phyloP scores from a whole-genome alignment of 1,139 yeast genomes.

The Blastobotrys arbuscula region DNA sequence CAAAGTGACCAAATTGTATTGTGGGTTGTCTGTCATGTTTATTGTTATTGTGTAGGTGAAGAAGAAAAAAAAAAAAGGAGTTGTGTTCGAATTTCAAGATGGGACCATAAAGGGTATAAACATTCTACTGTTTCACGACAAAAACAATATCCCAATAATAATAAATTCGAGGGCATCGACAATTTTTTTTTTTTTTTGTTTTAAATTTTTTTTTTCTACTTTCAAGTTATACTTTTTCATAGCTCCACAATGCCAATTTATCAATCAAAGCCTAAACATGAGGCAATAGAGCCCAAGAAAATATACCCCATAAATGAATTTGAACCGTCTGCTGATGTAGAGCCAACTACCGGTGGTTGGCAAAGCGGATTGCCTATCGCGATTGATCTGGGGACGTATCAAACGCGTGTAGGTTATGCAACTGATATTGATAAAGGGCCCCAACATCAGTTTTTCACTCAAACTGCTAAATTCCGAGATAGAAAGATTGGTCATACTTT shows the following conservation, averaged over 20 bases:
- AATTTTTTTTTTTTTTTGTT: not conserved
- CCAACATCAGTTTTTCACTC: conserved; percentile 59
- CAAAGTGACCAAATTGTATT: conserved; percentile 69
- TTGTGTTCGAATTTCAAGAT: not conserved
- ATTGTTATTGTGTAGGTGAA: not conserved
- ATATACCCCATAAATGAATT: conserved; percentile 49
- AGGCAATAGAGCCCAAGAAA: conserved; percentile 35
- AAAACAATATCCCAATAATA: no score
- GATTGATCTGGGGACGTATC: conserved; percentile 55
- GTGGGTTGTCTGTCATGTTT: not conserved
- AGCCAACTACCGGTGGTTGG: conserved; percentile 52
- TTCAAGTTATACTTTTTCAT: not conserved
- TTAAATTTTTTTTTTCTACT: not conserved
- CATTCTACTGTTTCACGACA: no score
- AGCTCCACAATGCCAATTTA: conserved; percentile 7
- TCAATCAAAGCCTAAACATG: conserved; percentile 10
- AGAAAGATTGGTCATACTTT: conserved; percentile 59
- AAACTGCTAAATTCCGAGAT: conserved; percentile 72
- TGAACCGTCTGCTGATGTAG: conserved; percentile 29
- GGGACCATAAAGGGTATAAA: no score
- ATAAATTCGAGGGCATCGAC: no score
- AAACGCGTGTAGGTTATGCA: conserved; percentile 69
- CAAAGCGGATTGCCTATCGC: conserved; percentile 65
- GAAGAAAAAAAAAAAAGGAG: not conserved
- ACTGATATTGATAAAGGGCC: conserved; percentile 42